A percentile compares a stretch with the other conserved stretches of the same genome.
Evolutionary conservation across 352 stramenopile genomes (phyloP).

Genomic region (Blastocystis hominis): DNA sequence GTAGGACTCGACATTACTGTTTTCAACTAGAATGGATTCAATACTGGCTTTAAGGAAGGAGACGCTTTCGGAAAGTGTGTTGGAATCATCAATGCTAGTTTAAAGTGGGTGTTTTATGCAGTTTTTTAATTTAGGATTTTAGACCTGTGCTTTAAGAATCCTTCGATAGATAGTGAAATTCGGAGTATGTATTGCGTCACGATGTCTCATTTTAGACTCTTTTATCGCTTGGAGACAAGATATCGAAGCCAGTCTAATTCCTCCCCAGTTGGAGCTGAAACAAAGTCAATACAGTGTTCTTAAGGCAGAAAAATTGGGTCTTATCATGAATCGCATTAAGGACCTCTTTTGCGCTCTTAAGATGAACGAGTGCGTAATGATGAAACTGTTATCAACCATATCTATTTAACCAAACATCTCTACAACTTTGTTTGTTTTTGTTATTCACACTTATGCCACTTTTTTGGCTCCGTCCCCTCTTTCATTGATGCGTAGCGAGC

Average conservation of each 20-base stretch:
- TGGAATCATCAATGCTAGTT: conserved; percentile 32
- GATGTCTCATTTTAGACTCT: not conserved
- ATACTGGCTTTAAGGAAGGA: conserved; percentile 25
- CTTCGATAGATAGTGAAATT: not conserved
- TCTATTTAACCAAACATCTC: not conserved
- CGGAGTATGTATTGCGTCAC: not conserved
- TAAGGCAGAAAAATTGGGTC: not conserved
- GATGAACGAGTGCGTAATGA: conserved; percentile 37
- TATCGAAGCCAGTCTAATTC: conserved; percentile 1
- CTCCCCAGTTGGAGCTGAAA: not conserved
- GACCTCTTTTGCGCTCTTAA: conserved; percentile 19
- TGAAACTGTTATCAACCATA: conserved; percentile 23
- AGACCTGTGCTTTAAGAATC: conserved; percentile 41
- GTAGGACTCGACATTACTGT: not conserved
- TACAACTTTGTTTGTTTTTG: not conserved
- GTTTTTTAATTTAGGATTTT: not conserved
- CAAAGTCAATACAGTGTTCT: conserved; percentile 10
- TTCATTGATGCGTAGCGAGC: conserved; percentile 58
- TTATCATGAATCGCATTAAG: conserved; percentile 16
- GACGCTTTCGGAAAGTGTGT: conserved; percentile 36
- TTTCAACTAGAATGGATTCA: not conserved
- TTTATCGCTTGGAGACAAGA: conserved; percentile 7
- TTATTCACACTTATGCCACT: not conserved
- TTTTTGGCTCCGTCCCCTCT: not conserved
- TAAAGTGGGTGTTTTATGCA: not conserved